A percentile compares a stretch with the other conserved stretches of the same genome.
These are phyloP conservation scores for Endogone sp. DNA, from an alignment of 192 early-diverging fungal species.

Conservation along the genomic window DNA sequence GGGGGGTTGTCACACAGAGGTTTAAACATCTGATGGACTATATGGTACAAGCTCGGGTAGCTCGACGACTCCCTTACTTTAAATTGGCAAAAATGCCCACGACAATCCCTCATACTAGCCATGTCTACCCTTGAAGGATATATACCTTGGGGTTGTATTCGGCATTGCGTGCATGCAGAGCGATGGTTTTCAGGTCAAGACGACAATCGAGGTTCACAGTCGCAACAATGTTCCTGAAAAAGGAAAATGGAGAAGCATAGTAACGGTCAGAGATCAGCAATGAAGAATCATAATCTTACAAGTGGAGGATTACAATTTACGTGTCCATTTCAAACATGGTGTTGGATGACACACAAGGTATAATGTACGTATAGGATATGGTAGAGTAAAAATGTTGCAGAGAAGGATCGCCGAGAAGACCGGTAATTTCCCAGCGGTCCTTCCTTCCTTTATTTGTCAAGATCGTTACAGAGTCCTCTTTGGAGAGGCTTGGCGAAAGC, in stretches of 20 bases:
- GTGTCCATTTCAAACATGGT: not conserved
- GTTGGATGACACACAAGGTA: not conserved
- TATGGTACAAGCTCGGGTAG: not conserved
- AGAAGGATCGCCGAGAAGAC: not conserved
- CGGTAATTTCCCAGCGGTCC: not conserved
- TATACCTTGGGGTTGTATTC: slow-evolving; percentile 99
- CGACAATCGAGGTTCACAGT: slow-evolving; percentile 98
- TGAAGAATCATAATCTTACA: not conserved
- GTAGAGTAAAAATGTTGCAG: not conserved
- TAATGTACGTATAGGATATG: not conserved
- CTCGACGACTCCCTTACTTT: too few relatives aligned
- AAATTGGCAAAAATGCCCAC: too few relatives aligned
- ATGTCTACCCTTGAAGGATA: not conserved
- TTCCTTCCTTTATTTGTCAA: slow-evolving; percentile 1
- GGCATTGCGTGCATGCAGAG: slow-evolving; percentile 98
- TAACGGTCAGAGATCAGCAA: not conserved
- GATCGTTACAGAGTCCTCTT: not conserved
- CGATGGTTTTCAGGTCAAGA: slow-evolving; percentile 98
- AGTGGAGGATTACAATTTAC: too few relatives aligned
- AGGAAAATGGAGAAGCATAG: slow-evolving; percentile 1
- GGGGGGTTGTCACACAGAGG: not conserved
- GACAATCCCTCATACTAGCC: not conserved
- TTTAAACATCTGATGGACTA: not conserved
- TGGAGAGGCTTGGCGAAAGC: not conserved
- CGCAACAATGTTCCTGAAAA: slow-evolving; percentile 90